phyloP scores from a whole-genome alignment of 768 basidiomycete genomes.

The Mycena galericulata region DNA sequence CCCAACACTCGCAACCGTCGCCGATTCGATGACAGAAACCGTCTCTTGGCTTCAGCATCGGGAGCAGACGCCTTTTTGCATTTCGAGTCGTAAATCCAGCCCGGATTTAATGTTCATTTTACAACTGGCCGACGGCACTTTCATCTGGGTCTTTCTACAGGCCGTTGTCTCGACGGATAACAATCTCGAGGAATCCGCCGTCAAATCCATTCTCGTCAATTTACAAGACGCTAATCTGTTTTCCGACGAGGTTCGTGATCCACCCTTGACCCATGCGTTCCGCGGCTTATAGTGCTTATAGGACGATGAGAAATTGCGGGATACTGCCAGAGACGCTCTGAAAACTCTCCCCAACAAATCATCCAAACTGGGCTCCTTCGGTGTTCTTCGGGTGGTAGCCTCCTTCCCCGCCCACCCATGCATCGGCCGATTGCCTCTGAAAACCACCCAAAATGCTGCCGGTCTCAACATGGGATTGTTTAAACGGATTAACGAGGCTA shows the following conservation, averaged over 20 bases:
- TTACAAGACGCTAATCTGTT: conserved; percentile 1
- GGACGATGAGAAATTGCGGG: background rate
- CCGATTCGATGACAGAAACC: background rate
- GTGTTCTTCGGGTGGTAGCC: background rate
- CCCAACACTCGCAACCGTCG: background rate
- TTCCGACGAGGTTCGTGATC: background rate
- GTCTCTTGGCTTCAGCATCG: background rate
- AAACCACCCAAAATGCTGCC: background rate
- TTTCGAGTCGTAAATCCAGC: background rate
- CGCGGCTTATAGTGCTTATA: background rate
- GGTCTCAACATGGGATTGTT: conserved; percentile 4
- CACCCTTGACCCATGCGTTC: too few species aligned
- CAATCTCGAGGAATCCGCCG: background rate
- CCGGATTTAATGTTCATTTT: background rate
- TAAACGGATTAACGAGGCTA: background rate
- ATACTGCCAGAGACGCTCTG: background rate
- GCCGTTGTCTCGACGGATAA: background rate
- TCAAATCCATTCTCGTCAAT: background rate
- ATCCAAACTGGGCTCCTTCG: background rate
- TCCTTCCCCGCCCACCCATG: conserved; percentile 3
- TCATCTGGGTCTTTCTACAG: background rate
- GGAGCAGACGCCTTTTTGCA: background rate
- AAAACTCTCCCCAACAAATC: background rate
- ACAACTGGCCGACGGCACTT: background rate
- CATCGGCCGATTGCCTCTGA: background rate